These are phyloP conservation scores for Melastoma candidum DNA, from an alignment of 441 rosid species.

Conservation along the genomic window DNA sequence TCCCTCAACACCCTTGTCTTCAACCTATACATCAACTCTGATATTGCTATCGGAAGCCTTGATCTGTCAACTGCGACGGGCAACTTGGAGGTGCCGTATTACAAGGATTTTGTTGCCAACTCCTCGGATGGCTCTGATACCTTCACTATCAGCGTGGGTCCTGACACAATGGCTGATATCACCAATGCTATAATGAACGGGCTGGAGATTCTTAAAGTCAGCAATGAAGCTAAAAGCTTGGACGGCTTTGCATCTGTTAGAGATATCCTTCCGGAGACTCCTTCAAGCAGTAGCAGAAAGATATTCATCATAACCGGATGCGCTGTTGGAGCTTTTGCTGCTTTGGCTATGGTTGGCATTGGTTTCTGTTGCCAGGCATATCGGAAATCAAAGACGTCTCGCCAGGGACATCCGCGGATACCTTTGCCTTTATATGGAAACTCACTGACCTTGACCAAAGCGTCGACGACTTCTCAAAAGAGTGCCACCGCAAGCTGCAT, in stretches of 20 bases:
- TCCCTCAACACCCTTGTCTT: slow-evolving; percentile 65
- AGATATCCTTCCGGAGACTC: slow-evolving; percentile 42
- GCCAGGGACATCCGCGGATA: slow-evolving; percentile 67
- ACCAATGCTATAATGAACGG: slow-evolving; percentile 76
- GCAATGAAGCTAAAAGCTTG: slow-evolving; percentile 65
- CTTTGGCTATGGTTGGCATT: slow-evolving; percentile 34
- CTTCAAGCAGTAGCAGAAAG: slow-evolving; percentile 26
- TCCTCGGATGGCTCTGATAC: slow-evolving; percentile 31
- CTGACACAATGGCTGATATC: slow-evolving; percentile 48
- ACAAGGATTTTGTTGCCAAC: slow-evolving; percentile 64
- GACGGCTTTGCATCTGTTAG: slow-evolving; percentile 54
- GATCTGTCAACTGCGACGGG: slow-evolving; percentile 52
- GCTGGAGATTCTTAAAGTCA: slow-evolving; percentile 79
- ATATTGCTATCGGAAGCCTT: slow-evolving; percentile 52
- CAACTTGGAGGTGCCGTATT: slow-evolving; percentile 52
- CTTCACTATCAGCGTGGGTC: slow-evolving; percentile 83
- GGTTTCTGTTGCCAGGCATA: slow-evolving; percentile 45
- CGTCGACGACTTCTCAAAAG: slow-evolving; percentile 77
- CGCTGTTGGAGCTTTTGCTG: slow-evolving; percentile 32
- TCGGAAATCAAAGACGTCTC: slow-evolving; percentile 39
- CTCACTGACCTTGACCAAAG: slow-evolving; percentile 68
- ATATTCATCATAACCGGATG: slow-evolving; percentile 44
- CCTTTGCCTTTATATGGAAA: slow-evolving; percentile 85
- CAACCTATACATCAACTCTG: slow-evolving; percentile 72
- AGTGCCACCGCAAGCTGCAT: slow-evolving; percentile 80